Percentiles rank a stretch among this genome's conserved stretches.
Conservation (phyloP, 306 rosid genomes). For the Cucumis sativus region Cucumber_9930_V3 NC_026661.2:3686001-3686500, state of each 20-base stretch:
- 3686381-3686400: slow-evolving; percentile 3
- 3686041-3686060: neutral
- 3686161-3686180: neutral
- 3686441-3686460: slow-evolving; percentile 77
- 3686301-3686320: slow-evolving; percentile 66
- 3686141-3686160: neutral
- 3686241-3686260: neutral
- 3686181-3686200: neutral
- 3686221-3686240: neutral
- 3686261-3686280: slow-evolving; percentile 20
- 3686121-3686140: neutral
- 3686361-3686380: slow-evolving; percentile 30
- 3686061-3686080: neutral
- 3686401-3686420: slow-evolving; percentile 17
- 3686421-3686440: slow-evolving; percentile 22
- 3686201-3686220: neutral
- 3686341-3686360: slow-evolving; percentile 92
- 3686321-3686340: slow-evolving; percentile 93
- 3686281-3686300: slow-evolving; percentile 31
- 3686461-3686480: slow-evolving; percentile 64
- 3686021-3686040: neutral
- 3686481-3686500: slow-evolving; percentile 87
- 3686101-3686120: neutral
- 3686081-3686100: neutral
- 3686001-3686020: neutral